phyloP scores from a whole-genome alignment of 2,329 filamentous ascomycete genomes.

The Trichoderma atrobrunneum region DNA sequence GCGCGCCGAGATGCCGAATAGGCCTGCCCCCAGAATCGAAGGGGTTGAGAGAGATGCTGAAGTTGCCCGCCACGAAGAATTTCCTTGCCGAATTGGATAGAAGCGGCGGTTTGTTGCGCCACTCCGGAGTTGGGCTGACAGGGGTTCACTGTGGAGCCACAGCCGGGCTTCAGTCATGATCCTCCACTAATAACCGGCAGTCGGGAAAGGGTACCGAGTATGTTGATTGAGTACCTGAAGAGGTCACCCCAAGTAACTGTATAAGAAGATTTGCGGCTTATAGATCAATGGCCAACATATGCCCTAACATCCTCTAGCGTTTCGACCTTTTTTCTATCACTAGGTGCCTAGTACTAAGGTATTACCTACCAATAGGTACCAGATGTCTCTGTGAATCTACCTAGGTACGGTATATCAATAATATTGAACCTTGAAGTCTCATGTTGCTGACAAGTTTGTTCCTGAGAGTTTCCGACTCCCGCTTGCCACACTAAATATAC shows the following conservation, averaged over 20 bases:
- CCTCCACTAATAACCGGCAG: neutral
- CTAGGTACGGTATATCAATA: too few relatives aligned
- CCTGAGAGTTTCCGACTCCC: neutral
- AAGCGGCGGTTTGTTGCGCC: slow-evolving; percentile 9
- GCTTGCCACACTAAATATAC: neutral
- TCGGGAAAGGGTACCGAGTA: neutral
- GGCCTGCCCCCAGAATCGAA: neutral
- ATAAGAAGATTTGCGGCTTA: neutral
- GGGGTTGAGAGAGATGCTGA: neutral
- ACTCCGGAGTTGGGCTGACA: slow-evolving; percentile 18
- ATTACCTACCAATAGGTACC: neutral
- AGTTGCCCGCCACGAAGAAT: neutral
- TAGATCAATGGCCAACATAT: neutral
- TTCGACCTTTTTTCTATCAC: neutral
- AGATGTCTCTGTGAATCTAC: neutral
- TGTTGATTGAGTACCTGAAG: neutral
- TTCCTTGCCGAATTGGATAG: slow-evolving; percentile 10
- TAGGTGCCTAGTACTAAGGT: too few relatives aligned
- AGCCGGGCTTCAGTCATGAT: neutral
- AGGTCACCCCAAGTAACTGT: too few relatives aligned
- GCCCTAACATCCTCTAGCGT: neutral
- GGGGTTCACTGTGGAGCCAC: neutral
- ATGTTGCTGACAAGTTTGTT: neutral
- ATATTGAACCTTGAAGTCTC: neutral
- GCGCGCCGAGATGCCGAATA: slow-evolving; percentile 8